Evolutionary conservation across 345 rosid species (phyloP).

Genomic region (Lepidium africanum): DNA sequence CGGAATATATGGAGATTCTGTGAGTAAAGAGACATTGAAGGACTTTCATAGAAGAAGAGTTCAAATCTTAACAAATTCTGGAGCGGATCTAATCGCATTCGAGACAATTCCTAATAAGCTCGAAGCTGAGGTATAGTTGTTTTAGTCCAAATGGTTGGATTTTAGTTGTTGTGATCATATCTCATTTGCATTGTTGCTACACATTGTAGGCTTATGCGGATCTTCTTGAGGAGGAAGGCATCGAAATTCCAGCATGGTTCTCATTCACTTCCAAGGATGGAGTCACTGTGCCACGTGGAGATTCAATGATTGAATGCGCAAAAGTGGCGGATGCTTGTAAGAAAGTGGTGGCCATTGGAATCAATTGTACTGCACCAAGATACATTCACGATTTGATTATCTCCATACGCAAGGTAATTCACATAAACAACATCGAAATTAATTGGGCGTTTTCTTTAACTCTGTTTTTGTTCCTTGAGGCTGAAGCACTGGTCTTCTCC

Average conservation of each 20-base stretch:
- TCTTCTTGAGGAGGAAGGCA: constrained; percentile 70
- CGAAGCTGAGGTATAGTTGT: constrained; percentile 64
- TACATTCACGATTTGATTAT: constrained; percentile 51
- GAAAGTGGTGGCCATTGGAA: constrained; percentile 66
- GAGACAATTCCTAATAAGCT: constrained; percentile 88
- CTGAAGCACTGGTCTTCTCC: background rate
- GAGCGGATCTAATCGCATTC: constrained; percentile 75
- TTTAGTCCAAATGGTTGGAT: background rate
- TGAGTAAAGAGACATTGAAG: constrained; percentile 56
- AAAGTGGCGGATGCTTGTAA: constrained; percentile 66
- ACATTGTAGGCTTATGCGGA: constrained; percentile 60
- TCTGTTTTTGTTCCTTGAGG: background rate
- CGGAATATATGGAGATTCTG: constrained; percentile 58
- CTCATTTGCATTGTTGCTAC: background rate
- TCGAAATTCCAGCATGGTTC: constrained; percentile 76
- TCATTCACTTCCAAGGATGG: constrained; percentile 73
- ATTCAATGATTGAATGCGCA: constrained; percentile 61
- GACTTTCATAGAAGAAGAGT: constrained; percentile 83
- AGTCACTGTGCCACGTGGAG: constrained; percentile 62
- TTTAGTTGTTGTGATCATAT: background rate
- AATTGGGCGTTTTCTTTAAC: background rate
- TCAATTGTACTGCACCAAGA: constrained; percentile 83
- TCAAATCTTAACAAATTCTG: constrained; percentile 57
- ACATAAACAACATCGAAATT: background rate
- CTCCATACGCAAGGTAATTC: constrained; percentile 42